Conservation (phyloP, 768 basidiomycete species). For the Hysterangium stoloniferum region DNA sequence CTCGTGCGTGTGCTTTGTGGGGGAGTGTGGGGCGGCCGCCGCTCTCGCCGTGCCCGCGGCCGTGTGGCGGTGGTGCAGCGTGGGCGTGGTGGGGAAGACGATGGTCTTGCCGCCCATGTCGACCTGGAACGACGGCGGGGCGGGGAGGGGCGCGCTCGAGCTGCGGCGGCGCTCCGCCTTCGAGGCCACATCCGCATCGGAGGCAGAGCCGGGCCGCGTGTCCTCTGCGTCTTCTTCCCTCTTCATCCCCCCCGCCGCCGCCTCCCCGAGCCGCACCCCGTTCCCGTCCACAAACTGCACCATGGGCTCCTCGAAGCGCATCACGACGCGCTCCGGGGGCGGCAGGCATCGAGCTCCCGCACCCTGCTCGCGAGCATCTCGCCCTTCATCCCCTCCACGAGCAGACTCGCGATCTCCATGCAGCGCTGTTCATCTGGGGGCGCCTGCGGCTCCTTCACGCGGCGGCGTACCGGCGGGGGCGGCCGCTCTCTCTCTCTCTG, state of each 20-base stretch:
- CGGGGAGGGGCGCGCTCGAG: conserved; percentile 45
- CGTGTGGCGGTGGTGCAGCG: too few species aligned
- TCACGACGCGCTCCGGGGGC: neutral
- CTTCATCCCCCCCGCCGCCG: conserved; percentile 7
- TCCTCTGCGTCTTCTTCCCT: conserved; percentile 11
- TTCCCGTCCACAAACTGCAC: conserved; percentile 20
- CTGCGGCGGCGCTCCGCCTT: conserved; percentile 13
- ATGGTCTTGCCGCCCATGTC: neutral
- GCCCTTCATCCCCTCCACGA: conserved; percentile 62
- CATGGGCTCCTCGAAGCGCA: conserved; percentile 1
- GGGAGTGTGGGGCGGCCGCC: too few species aligned
- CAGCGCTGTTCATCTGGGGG: conserved; percentile 37
- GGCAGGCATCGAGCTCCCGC: conserved; percentile 43
- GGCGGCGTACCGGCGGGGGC: conserved; percentile 24
- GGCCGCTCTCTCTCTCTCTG: conserved; percentile 40
- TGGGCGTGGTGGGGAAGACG: neutral
- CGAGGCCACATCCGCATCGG: neutral
- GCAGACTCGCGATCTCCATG: conserved; percentile 58
- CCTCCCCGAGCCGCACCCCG: conserved; percentile 13
- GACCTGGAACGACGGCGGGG: conserved; percentile 15
- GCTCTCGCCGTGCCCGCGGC: neutral
- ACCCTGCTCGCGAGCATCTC: conserved; percentile 53
- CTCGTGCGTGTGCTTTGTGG: neutral
- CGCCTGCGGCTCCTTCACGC: conserved; percentile 38
- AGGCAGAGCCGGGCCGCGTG: conserved; percentile 2